These are phyloP conservation scores for Phytophthora syringae DNA, from an alignment of 352 stramenopile genomes.

Conservation along the genomic window DNA sequence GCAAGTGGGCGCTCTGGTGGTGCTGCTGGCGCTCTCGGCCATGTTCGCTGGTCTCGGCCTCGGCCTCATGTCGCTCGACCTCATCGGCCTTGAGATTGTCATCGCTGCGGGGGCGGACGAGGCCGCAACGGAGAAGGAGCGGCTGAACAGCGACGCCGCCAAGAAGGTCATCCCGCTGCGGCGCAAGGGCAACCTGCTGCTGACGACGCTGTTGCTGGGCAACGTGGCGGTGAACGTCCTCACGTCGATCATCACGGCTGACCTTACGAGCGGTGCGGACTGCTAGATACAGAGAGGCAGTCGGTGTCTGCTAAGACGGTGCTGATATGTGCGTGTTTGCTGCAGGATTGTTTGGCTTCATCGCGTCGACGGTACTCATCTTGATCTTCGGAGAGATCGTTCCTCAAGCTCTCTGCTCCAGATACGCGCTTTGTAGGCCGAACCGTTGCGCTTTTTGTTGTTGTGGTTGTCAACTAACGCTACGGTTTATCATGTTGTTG, in stretches of 20 bases:
- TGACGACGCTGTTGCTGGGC: constrained; percentile 98
- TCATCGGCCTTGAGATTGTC: constrained; percentile 97
- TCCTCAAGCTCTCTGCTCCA: constrained; percentile 93
- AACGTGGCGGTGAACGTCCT: constrained; percentile 98
- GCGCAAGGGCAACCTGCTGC: constrained; percentile 95
- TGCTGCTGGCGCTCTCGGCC: constrained; percentile 87
- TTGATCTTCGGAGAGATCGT: constrained; percentile 97
- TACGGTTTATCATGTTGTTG: not conserved
- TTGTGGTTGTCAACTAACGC: not conserved
- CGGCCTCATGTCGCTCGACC: constrained; percentile 97
- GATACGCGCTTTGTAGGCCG: constrained; percentile 91
- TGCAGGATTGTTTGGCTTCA: constrained; percentile 87
- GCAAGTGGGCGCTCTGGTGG: constrained; percentile 56
- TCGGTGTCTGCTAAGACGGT: not conserved
- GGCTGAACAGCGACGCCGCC: constrained; percentile 60
- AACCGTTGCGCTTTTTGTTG: constrained; percentile 1
- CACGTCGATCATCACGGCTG: constrained; percentile 97
- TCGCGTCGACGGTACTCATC: constrained; percentile 95
- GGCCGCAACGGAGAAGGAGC: constrained; percentile 69
- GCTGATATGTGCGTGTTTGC: not conserved
- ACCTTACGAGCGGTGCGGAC: constrained; percentile 73
- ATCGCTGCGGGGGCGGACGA: constrained; percentile 91
- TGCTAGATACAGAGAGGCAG: not conserved
- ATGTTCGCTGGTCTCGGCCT: constrained; percentile 96
- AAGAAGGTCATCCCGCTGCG: constrained; percentile 91